These are phyloP conservation scores for Aspergillus clavatus DNA, from an alignment of 2,329 filamentous ascomycete genomes.

Conservation along the genomic window DNA sequence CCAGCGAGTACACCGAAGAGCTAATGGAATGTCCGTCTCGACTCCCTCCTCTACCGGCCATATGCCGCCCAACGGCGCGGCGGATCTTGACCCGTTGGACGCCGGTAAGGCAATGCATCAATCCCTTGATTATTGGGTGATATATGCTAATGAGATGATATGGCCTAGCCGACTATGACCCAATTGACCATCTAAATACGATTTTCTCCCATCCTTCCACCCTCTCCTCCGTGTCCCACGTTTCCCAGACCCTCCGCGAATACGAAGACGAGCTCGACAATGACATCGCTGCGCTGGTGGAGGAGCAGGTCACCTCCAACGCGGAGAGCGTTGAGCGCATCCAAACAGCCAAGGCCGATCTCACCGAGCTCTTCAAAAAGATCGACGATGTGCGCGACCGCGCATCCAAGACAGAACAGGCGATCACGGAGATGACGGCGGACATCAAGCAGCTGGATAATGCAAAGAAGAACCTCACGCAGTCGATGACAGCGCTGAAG, in stretches of 20 bases:
- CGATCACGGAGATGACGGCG: conserved; percentile 97
- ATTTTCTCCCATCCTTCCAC: conserved; percentile 89
- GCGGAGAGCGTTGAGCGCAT: conserved; percentile 86
- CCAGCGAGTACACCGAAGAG: conserved; percentile 18
- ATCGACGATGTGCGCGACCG: conserved; percentile 89
- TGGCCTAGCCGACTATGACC: conserved; percentile 74
- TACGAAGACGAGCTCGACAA: conserved; percentile 79
- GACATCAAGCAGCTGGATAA: conserved; percentile 96
- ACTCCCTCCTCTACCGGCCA: conserved; percentile 29
- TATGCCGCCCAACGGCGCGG: conserved; percentile 37
- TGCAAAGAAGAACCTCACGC: conserved; percentile 91
- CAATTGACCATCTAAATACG: conserved; percentile 85
- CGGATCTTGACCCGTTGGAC: conserved; percentile 40
- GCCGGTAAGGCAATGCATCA: conserved; percentile 33
- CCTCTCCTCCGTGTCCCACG: conserved; percentile 68
- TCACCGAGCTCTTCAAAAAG: conserved; percentile 84
- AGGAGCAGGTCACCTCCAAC: conserved; percentile 75
- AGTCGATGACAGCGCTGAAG: conserved; percentile 97
- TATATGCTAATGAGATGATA: conserved; percentile 6
- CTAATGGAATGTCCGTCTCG: conserved; percentile 35
- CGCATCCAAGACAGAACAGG: conserved; percentile 86
- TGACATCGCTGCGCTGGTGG: conserved; percentile 68
- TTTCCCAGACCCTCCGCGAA: conserved; percentile 66
- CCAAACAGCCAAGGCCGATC: conserved; percentile 82
- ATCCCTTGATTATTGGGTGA: conserved; percentile 1